Percentiles rank a stretch among this genome's conserved stretches.
phyloP scores from a whole-genome alignment of 108 stramenopile species.

The Pseudonitzschia delicatissima region DNA sequence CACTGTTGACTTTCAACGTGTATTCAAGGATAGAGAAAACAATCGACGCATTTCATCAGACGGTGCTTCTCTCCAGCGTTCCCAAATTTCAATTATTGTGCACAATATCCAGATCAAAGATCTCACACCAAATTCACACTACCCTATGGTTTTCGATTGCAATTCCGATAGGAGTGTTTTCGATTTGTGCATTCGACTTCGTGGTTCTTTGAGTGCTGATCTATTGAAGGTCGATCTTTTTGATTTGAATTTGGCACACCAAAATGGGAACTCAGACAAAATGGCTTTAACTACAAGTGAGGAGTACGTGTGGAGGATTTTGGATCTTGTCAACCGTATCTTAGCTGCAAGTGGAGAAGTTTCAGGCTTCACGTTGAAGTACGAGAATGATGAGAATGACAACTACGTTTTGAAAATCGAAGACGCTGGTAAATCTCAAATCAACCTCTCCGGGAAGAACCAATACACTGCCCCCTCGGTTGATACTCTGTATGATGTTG shows the following conservation, averaged over 20 bases:
- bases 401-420: slow-evolving; percentile 59
- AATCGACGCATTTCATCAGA: slow-evolving; percentile 4
- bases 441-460: not conserved
- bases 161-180: slow-evolving; percentile 61
- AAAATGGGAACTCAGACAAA: slow-evolving; percentile 56
- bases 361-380: slow-evolving; percentile 55
- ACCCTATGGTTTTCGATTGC: slow-evolving; percentile 73
- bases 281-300: slow-evolving; percentile 78
- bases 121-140: slow-evolving; percentile 58
- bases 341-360: slow-evolving; percentile 67
- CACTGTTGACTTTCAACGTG: slow-evolving; percentile 80
- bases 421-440: slow-evolving; percentile 27
- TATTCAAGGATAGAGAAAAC: slow-evolving; percentile 61
- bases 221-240: slow-evolving; percentile 73
- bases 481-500: slow-evolving; percentile 69
- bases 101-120: slow-evolving; percentile 71
- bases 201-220: slow-evolving; percentile 70
- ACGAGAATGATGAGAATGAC: slow-evolving; percentile 68
- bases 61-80: slow-evolving; percentile 44
- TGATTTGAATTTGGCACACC: slow-evolving; percentile 73
- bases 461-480: slow-evolving; percentile 66
- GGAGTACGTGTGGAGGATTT: slow-evolving; percentile 79
- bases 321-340: slow-evolving; percentile 73
- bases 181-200: slow-evolving; percentile 69
- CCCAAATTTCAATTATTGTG: slow-evolving; percentile 72